Evolutionary conservation across 768 basidiomycete genomes (phyloP).

Genomic region (Leccinum barrowsii): DNA sequence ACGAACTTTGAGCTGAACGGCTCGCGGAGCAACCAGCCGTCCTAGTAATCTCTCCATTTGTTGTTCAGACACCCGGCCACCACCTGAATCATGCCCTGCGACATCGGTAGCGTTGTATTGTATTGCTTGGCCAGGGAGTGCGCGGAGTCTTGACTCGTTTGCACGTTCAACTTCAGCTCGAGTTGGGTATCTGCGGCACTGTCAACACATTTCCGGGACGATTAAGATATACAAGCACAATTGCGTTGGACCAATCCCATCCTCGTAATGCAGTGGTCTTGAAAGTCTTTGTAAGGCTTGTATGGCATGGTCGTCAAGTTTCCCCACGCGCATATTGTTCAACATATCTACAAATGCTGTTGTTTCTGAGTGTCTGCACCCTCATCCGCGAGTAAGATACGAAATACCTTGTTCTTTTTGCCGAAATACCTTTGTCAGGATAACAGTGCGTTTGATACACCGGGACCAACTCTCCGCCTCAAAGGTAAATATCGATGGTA

Average conservation of each 20-base stretch:
- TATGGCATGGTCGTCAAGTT: conserved; percentile 41
- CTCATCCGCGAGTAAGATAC: neutral
- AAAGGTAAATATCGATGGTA: conserved; percentile 67
- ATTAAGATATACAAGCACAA: conserved; percentile 44
- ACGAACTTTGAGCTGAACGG: conserved; percentile 47
- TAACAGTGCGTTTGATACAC: conserved; percentile 55
- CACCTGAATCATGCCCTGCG: conserved; percentile 44
- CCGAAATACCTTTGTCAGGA: conserved; percentile 75
- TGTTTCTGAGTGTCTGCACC: neutral
- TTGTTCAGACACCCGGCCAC: conserved; percentile 31
- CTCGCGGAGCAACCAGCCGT: conserved; percentile 54
- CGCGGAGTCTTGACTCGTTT: conserved; percentile 50
- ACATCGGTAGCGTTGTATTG: conserved; percentile 45
- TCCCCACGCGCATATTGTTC: conserved; percentile 82
- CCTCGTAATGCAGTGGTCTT: conserved; percentile 56
- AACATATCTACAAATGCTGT: conserved; percentile 79
- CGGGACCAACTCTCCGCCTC: conserved; percentile 71
- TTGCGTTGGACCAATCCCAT: conserved; percentile 80
- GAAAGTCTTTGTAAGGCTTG: conserved; percentile 53
- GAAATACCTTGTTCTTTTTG: conserved; percentile 74
- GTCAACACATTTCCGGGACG: neutral
- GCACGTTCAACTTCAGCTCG: conserved; percentile 69
- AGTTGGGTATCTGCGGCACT: conserved; percentile 55
- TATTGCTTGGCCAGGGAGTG: conserved; percentile 37
- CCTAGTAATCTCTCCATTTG: conserved; percentile 48